Base-by-base conservation (phyloP, 495 filamentous ascomycete species). In the Penicillium turbatum region DNA sequence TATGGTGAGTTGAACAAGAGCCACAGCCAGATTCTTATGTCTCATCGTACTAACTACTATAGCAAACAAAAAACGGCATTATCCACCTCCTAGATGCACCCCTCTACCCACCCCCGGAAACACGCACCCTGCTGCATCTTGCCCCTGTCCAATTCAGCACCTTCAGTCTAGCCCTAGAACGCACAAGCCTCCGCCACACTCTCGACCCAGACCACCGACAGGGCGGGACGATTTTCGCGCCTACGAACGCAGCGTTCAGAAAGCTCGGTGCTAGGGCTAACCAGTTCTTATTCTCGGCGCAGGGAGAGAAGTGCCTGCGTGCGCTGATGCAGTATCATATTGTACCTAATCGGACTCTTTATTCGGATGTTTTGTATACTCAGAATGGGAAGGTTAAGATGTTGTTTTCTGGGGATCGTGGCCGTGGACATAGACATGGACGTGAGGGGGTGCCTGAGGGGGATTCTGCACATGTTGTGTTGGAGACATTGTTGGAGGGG, bases 271-370 rank as follows among this genome's bases (percentile, higher is more conserved):
- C 77, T 1, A 70, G 64, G 49, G 78, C 83, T 42, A 92, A 89
- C 59, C 86, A 80, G 11, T 95, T 92, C 73, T 68, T 95, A 21
- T 95, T 95, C 72, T 83, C 81, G 57, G 67, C 76, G n/a, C 73
- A 70, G 35, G 90, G 90, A 1, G 70, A 72, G 51, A 79, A 82
- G 56, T 92, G 85, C 61, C 74, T 95, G n/a, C 79, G 76, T 52
- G 85, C 86, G 1, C 64, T 96, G 46, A 71, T 95, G 17, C 69
- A 84, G 67, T 95, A 95, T 67, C 89, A 95, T 62, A 68, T 92
- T 56, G 86, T 90, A 1, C 75, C 75, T 6, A 82, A 86, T 56
- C 78, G 84, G 58, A 92, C 88, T 1, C 69, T 97, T 3, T 96
- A 95, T 67, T 86, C 86, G 16, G 92, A 96, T 69, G 86, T 63